Evolutionary conservation across 805 yeast genomes (phyloP), one percentile per base, ranked within the genome.

Genomic region (Candida multigemmis): DNA sequence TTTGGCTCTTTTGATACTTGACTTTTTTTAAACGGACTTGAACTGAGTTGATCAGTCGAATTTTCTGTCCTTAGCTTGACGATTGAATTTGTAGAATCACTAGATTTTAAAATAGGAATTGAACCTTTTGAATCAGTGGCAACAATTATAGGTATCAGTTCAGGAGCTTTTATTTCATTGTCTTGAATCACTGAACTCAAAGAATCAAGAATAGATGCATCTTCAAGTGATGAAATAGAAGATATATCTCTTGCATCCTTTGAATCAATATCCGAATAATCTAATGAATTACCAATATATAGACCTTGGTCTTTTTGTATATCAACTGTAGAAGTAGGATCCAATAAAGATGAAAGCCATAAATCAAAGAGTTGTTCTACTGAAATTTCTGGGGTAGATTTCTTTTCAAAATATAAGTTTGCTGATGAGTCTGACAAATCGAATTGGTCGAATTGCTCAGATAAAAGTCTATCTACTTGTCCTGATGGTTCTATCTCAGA

Each of bases 301-400:
- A 61, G 59, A 2, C 65, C 67, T 36, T 60, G 68, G 7, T 58
- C 63, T 32, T 59, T 45, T 1, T 59, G 54, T 8, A 33, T 33
- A 7, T 23, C 26, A 3, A 34, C 14, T 10, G 41, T 48, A 12
- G 38, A 31, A 3, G 38, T 47, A 3, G 52, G 41, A 23, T 40
- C 34, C 4, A 56, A 26, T 22, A 60, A 44, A 2, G 61, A 46
- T 5, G 36, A 33, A 5, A 34, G 22, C 65, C 65, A 56, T 4
- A 30, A 28, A 3, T 42, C 35, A 18, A 51, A 42, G 3, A 38
- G n/a, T n/a, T 23, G n/a, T 13, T 16, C 14, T 33, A 28, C 12
- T 29, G 23, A 9, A 36, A 41, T 4, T 26, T 33, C 11, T 29
- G 32, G 22, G 7, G 28, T 20, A n/a, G n/a, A n/a, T n/a, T n/a